Evolutionary conservation across 2,329 filamentous ascomycete species (phyloP).

Genomic region (Cercospora beticola): DNA sequence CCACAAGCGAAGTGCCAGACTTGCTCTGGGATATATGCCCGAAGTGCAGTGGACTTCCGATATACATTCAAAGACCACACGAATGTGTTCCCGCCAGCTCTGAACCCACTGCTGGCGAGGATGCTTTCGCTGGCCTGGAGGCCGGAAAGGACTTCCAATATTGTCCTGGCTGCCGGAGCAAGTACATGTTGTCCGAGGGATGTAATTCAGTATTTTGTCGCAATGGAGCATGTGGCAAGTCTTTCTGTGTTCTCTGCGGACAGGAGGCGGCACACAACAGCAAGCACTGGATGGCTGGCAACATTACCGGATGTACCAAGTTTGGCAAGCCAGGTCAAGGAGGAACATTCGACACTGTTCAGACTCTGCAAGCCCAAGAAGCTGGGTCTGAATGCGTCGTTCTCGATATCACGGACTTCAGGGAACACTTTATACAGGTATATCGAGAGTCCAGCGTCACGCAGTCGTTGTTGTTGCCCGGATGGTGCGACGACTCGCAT

Average conservation of each 20-base stretch:
- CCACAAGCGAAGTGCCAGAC: not conserved
- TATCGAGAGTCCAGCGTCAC: not conserved
- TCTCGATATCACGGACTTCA: not conserved
- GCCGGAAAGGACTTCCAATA: not conserved
- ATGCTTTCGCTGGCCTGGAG: not conserved
- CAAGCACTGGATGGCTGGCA: not conserved
- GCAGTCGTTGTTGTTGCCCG: not conserved
- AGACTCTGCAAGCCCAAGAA: not conserved
- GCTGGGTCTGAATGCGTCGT: not conserved
- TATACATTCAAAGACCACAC: not conserved
- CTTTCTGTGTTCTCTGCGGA: constrained; percentile 8
- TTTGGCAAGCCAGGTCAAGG: not conserved
- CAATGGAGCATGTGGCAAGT: not conserved
- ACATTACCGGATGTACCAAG: not conserved
- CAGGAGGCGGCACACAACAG: constrained; percentile 1
- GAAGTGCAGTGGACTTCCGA: not conserved
- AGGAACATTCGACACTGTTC: not conserved
- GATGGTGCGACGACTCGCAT: not conserved
- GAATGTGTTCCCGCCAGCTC: not conserved
- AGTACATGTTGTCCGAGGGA: not conserved
- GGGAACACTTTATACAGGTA: not conserved
- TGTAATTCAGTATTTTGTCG: not conserved
- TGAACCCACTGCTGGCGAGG: not conserved
- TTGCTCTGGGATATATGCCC: not conserved
- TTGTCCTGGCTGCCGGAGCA: not conserved